phyloP scores from a whole-genome alignment of 2,329 filamentous ascomycete genomes.

The Aspergillus pseudonomiae region DNA sequence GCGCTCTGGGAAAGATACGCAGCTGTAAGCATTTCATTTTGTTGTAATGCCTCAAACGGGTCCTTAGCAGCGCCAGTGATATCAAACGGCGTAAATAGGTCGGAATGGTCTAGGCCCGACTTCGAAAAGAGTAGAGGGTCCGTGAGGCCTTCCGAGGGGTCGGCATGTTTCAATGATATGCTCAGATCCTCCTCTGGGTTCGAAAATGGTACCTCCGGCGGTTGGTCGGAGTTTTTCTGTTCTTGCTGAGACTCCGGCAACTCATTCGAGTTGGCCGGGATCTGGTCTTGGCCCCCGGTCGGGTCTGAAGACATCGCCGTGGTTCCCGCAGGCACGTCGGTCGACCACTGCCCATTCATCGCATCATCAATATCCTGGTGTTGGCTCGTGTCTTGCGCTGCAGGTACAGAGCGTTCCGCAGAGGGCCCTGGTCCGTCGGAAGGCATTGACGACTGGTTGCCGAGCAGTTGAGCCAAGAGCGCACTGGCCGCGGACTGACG shows the following conservation, averaged over 20 bases:
- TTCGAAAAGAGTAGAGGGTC: conserved; percentile 40
- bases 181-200: conserved; percentile 13
- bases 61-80: conserved; percentile 35
- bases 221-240: conserved; percentile 17
- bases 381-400: conserved; percentile 8
- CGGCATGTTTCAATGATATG: conserved; percentile 18
- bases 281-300: conserved; percentile 16
- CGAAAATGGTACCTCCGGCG: conserved; percentile 15
- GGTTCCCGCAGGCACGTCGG: conserved; percentile 12
- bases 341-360: conserved; percentile 17
- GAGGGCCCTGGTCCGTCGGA: conserved; percentile 17
- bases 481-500: conserved; percentile 46
- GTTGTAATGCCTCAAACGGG: conserved; percentile 41
- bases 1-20: conserved; percentile 41
- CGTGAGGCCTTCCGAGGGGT: conserved; percentile 34
- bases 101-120: conserved; percentile 32
- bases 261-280: conserved; percentile 7
- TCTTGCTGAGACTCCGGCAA: conserved; percentile 12
- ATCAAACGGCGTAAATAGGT: conserved; percentile 41
- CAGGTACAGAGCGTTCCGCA: conserved; percentile 12
- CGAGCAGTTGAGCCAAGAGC: conserved; percentile 46
- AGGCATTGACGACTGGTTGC: conserved; percentile 34
- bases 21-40: conserved; percentile 44
- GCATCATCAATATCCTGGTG: conserved; percentile 11
- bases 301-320: conserved; percentile 12